Percentiles rank a stretch among this genome's conserved stretches.
These are phyloP conservation scores for Luzula sylvatica DNA, from an alignment of 176 grass and related monocot species.

Conservation along the genomic window DNA sequence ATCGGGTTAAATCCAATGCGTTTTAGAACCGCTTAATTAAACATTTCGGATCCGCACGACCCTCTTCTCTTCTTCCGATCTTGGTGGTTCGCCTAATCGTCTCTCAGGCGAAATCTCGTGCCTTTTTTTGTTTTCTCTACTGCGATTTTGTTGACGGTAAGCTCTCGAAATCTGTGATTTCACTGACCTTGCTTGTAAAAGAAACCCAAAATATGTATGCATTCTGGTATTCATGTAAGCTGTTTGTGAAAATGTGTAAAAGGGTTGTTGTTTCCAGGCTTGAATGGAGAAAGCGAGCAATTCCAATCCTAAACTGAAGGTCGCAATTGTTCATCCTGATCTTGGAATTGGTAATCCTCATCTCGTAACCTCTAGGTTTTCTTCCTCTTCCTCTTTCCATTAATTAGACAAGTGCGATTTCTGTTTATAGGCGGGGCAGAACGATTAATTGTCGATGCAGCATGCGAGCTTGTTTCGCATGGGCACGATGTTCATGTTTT, in stretches of 20 bases:
- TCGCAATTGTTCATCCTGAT: conserved; percentile 84
- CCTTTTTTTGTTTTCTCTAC: no score
- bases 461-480: conserved; percentile 69
- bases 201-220: neutral
- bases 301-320: conserved; percentile 30
- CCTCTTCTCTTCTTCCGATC: no score
- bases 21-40: no score
- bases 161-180: no score
- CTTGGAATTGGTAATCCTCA: conserved; percentile 70
- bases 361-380: neutral
- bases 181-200: no score
- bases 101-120: neutral
- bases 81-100: neutral
- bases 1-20: no score
- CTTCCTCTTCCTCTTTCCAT: neutral
- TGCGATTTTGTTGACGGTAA: no score
- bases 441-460: conserved; percentile 81
- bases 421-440: conserved; percentile 66
- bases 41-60: no score
- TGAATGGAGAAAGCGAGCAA: conserved; percentile 16
- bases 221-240: neutral
- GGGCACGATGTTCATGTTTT: conserved; percentile 79
- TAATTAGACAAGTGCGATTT: neutral
- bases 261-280: no score
- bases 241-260: no score